Evolutionary conservation across 805 yeast genomes (phyloP).

Genomic region (Ogataea wickerhamii): DNA sequence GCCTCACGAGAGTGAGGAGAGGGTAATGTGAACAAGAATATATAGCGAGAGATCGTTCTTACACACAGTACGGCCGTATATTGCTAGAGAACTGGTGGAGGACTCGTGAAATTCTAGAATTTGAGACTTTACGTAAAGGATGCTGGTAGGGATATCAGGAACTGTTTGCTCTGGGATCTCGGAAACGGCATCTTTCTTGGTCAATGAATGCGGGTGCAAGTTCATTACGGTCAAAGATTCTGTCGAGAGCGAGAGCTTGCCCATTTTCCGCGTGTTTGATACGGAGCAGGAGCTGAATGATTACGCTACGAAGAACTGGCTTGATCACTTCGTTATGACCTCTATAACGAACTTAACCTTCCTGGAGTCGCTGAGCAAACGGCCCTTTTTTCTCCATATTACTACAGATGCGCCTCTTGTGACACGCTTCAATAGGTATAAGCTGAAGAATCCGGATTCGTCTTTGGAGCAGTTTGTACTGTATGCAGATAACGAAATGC

Average conservation of each 20-base stretch:
- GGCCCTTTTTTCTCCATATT: slow-evolving; percentile 84
- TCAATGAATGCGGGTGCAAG: slow-evolving; percentile 47
- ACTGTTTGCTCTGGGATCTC: slow-evolving; percentile 63
- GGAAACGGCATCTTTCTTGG: slow-evolving; percentile 57
- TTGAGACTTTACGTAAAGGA: too few relatives aligned
- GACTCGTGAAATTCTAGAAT: too few relatives aligned
- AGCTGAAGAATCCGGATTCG: slow-evolving; percentile 9
- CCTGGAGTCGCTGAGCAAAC: slow-evolving; percentile 47
- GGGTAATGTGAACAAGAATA: background rate
- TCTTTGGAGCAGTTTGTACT: slow-evolving; percentile 17
- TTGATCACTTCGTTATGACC: slow-evolving; percentile 53
- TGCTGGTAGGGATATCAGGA: slow-evolving; percentile 78
- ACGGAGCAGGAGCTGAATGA: slow-evolving; percentile 46
- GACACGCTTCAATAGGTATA: slow-evolving; percentile 41
- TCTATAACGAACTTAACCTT: slow-evolving; percentile 42
- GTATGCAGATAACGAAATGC: slow-evolving; percentile 11
- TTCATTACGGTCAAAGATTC: slow-evolving; percentile 26
- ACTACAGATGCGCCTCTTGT: slow-evolving; percentile 69
- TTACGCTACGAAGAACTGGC: slow-evolving; percentile 66
- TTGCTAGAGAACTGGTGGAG: too few relatives aligned
- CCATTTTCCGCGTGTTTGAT: slow-evolving; percentile 31
- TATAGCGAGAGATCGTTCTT: background rate
- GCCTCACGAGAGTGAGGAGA: too few relatives aligned
- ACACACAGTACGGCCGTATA: too few relatives aligned
- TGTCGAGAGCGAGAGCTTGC: slow-evolving; percentile 20